Evolutionary conservation across 345 rosid genomes (phyloP), one percentile per base, ranked within the genome.

Genomic region (Aethionema arabicum): DNA sequence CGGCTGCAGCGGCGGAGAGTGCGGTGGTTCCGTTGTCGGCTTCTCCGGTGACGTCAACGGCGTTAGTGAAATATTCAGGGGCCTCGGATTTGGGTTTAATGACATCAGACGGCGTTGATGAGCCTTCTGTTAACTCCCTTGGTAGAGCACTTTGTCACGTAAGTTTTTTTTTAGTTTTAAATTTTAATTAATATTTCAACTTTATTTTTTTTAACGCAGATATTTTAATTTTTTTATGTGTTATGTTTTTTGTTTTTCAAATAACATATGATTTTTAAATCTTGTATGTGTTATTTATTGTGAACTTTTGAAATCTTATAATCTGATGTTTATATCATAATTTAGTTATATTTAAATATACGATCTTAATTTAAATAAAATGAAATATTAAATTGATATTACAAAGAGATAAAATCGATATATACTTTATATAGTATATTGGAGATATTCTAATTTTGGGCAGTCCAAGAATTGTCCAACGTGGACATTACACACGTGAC

Each of bases 141-240:
- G 76, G 76, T 8, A 72, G 91, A 77, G 78, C 90, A 40, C 89
- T 90, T 40, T 77, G 85, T 8, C 85, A 85, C 68, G 97, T 85
- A 79, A 90, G 97, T 66, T 4, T 11, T 33, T 38, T 14, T 12
- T 56, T 47, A 14, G 45, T 5, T 42, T 48, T 63, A 5, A 14
- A 38, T 3, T 42, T 48, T 63, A 5, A 14, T 42, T 9, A 27
- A n/a, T 30, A 48, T 32, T 33, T n/a, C 31, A 38, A 32, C 21
- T 32, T 39, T 39, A 8, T 29, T 15, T 50, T 5, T 50, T 11
- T 50, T 50, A 10, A n/a, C n/a, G n/a, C n/a, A n/a, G n/a, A n/a
- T n/a, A n/a, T n/a, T n/a, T n/a, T n/a, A n/a, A n/a, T n/a, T n/a
- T n/a, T n/a, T n/a, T n/a, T n/a, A n/a, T n/a, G n/a, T n/a, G n/a